These are phyloP conservation scores for Sungouiozyma ichnusensis DNA, from an alignment of 805 yeast genomes.

Conservation along the genomic window DNA sequence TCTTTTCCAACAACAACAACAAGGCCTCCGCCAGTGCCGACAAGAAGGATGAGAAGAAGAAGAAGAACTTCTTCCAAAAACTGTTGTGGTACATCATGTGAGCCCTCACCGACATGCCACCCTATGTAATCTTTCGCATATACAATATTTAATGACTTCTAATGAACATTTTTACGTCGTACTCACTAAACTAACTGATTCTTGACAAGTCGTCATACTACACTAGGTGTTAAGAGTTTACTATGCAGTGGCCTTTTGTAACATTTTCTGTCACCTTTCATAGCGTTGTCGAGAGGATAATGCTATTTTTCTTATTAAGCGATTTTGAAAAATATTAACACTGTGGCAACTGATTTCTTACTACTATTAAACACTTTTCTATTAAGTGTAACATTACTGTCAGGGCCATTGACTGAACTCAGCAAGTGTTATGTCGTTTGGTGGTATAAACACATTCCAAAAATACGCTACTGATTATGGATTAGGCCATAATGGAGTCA, in stretches of 20 bases:
- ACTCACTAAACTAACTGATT: too few relatives aligned
- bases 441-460: slow-evolving; percentile 20
- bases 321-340: background rate
- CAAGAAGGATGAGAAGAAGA: too few relatives aligned
- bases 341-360: background rate
- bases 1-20: too few relatives aligned
- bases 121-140: background rate
- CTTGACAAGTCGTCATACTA: too few relatives aligned
- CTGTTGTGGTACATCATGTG: background rate
- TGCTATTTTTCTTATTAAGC: background rate
- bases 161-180: background rate
- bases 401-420: too few relatives aligned
- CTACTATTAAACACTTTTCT: background rate
- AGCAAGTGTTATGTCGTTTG: slow-evolving; percentile 29
- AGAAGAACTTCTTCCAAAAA: background rate
- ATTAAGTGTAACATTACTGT: too few relatives aligned
- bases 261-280: too few relatives aligned
- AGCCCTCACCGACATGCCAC: background rate
- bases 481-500: slow-evolving; percentile 35
- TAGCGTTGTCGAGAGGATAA: too few relatives aligned
- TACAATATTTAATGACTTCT: background rate
- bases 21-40: too few relatives aligned
- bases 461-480: slow-evolving; percentile 23
- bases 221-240: too few relatives aligned
- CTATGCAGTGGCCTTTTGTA: too few relatives aligned